Evolutionary conservation across 495 filamentous ascomycete genomes (phyloP).

Genomic region (Astrothelium macrocarpum): DNA sequence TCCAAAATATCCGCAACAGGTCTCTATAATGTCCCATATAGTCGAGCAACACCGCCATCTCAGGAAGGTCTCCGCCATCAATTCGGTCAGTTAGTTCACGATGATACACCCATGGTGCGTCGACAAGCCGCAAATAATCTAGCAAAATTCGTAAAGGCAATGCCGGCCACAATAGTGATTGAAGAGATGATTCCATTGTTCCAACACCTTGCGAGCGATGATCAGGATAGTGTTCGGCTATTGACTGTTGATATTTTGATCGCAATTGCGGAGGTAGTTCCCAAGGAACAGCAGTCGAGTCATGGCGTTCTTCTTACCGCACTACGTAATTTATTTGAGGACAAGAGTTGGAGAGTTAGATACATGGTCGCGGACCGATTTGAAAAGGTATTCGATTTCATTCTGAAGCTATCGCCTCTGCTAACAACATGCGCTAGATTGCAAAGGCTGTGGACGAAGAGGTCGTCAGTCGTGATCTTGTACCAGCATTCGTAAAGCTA

Average conservation of each 20-base stretch:
- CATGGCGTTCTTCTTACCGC: constrained; percentile 87
- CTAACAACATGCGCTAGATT: constrained; percentile 46
- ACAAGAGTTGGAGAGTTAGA: constrained; percentile 97
- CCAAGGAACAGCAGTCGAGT: constrained; percentile 94
- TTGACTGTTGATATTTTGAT: constrained; percentile 95
- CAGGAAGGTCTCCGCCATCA: constrained; percentile 85
- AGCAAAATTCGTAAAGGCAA: constrained; percentile 93
- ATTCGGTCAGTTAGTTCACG: constrained; percentile 85
- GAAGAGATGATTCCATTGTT: constrained; percentile 99
- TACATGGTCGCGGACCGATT: constrained; percentile 99
- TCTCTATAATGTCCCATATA: constrained; percentile 86
- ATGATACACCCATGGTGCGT: constrained; percentile 98
- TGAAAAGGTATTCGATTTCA: constrained; percentile 62
- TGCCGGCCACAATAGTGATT: constrained; percentile 81
- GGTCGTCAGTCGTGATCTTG: constrained; percentile 84
- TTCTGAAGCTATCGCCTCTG: background rate
- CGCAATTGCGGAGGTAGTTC: constrained; percentile 90
- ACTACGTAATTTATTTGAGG: constrained; percentile 84
- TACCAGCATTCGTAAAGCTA: constrained; percentile 94
- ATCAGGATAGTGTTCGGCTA: constrained; percentile 93
- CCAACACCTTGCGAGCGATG: constrained; percentile 88
- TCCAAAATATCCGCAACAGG: constrained; percentile 97
- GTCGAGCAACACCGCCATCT: constrained; percentile 67
- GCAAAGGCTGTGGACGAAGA: constrained; percentile 97
- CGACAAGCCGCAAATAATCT: constrained; percentile 93